These are phyloP conservation scores for Talaromyces wortmannii DNA, from an alignment of 495 filamentous ascomycete genomes.

Conservation along the genomic window DNA sequence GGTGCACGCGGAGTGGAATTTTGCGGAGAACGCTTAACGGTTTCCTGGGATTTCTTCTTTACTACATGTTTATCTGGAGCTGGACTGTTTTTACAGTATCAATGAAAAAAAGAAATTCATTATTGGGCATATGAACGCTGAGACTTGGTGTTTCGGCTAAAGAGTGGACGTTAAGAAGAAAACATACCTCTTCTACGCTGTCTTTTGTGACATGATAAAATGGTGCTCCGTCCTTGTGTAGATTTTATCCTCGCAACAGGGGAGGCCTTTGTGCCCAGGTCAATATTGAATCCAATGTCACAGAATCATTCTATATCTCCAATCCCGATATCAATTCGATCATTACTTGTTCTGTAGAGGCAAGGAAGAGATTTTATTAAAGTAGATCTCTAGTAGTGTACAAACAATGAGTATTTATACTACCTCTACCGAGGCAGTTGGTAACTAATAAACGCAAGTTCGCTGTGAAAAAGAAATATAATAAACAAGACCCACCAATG, in stretches of 20 bases:
- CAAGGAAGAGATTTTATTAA: too few species aligned
- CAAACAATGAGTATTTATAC: not conserved
- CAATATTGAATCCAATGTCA: too few species aligned
- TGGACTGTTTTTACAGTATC: slow-evolving; percentile 18
- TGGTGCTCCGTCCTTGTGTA: not conserved
- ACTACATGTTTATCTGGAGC: slow-evolving; percentile 16
- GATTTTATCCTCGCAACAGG: not conserved
- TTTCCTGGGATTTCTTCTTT: slow-evolving; percentile 4
- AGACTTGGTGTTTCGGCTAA: slow-evolving; percentile 5
- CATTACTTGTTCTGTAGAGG: too few species aligned
- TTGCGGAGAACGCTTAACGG: not conserved
- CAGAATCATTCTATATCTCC: too few species aligned
- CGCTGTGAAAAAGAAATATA: not conserved
- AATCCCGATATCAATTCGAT: too few species aligned
- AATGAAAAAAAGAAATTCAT: slow-evolving; percentile 6
- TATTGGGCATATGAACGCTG: slow-evolving; percentile 18
- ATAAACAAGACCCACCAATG: not conserved
- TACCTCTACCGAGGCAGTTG: not conserved
- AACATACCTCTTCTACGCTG: not conserved
- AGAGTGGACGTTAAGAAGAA: slow-evolving; percentile 4
- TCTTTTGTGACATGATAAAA: not conserved
- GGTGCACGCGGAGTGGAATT: slow-evolving; percentile 1
- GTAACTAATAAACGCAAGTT: not conserved
- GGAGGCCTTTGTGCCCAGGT: not conserved
- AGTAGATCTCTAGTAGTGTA: too few species aligned